phyloP scores from a whole-genome alignment of 768 basidiomycete species.

The Tephrocybe sp. region DNA sequence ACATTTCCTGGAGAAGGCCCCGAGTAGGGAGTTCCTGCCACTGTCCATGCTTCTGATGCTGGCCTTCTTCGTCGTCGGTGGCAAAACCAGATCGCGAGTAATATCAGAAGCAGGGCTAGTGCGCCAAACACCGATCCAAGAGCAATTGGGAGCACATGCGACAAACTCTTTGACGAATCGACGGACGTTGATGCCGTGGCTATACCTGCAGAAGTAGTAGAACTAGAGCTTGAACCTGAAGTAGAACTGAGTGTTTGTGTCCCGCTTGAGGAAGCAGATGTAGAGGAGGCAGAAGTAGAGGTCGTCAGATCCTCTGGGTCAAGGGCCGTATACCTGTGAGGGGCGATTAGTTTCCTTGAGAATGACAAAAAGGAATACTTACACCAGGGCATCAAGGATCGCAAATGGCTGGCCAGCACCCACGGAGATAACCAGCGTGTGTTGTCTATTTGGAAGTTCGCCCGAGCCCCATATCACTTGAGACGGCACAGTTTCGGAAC shows the following conservation, averaged over 20 bases:
- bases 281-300: slow-evolving; percentile 1
- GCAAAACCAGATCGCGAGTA: slow-evolving; percentile 29
- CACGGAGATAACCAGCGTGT: slow-evolving; percentile 39
- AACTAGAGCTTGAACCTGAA: slow-evolving; percentile 12
- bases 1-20: slow-evolving; percentile 7
- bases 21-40: slow-evolving; percentile 22
- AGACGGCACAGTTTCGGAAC: slow-evolving; percentile 38
- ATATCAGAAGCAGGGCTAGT: slow-evolving; percentile 28
- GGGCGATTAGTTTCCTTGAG: slow-evolving; percentile 2
- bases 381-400: slow-evolving; percentile 42
- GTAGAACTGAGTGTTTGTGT: neutral
- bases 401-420: slow-evolving; percentile 33
- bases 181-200: slow-evolving; percentile 17
- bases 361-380: slow-evolving; percentile 14
- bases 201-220: slow-evolving; percentile 8
- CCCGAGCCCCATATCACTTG: slow-evolving; percentile 36
- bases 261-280: slow-evolving; percentile 6
- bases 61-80: slow-evolving; percentile 26
- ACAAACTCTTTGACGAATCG: slow-evolving; percentile 17
- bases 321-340: slow-evolving; percentile 23
- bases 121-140: slow-evolving; percentile 33
- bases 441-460: slow-evolving; percentile 30
- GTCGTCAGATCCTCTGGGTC: slow-evolving; percentile 19
- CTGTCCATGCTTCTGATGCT: slow-evolving; percentile 34
- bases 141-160: slow-evolving; percentile 28